phyloP scores from a whole-genome alignment of 1,139 yeast genomes.

The Suhomyces chickasaworum region DNA sequence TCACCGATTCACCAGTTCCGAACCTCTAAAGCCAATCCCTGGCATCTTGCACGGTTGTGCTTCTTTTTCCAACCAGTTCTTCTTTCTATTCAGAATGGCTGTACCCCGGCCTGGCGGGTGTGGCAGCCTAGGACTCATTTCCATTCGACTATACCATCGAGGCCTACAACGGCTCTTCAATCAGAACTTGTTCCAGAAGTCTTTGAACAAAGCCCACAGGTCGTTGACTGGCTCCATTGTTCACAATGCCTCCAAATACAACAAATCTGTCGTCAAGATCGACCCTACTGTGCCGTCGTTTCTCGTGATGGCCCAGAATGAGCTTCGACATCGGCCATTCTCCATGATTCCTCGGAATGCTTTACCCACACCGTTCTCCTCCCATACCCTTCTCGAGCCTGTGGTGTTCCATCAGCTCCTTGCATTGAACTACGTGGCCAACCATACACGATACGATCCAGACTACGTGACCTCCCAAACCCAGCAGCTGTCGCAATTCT shows the following conservation, averaged over 20 bases:
- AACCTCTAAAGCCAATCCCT: neutral
- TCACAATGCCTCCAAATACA: constrained; percentile 24
- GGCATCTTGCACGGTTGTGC: neutral
- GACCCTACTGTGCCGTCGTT: constrained; percentile 30
- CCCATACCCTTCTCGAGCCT: constrained; percentile 17
- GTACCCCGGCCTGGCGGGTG: neutral
- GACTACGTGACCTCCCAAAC: neutral
- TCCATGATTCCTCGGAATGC: neutral
- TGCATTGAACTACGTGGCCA: constrained; percentile 1
- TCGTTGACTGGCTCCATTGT: constrained; percentile 23
- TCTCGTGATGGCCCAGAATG: constrained; percentile 29
- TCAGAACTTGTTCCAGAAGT: constrained; percentile 6
- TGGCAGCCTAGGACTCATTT: neutral
- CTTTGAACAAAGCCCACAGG: constrained; percentile 32
- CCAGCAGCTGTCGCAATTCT: neutral
- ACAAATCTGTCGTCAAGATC: constrained; percentile 19
- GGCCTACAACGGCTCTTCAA: neutral
- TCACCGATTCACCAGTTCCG: neutral
- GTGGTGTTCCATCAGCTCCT: constrained; percentile 17
- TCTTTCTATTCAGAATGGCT: neutral
- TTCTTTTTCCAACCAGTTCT: neutral
- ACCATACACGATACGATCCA: neutral
- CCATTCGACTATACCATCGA: constrained; percentile 7
- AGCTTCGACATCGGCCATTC: neutral
- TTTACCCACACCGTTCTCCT: constrained; percentile 14